Evolutionary conservation across 768 basidiomycete species (phyloP).

Genomic region (Mycena belliarum): DNA sequence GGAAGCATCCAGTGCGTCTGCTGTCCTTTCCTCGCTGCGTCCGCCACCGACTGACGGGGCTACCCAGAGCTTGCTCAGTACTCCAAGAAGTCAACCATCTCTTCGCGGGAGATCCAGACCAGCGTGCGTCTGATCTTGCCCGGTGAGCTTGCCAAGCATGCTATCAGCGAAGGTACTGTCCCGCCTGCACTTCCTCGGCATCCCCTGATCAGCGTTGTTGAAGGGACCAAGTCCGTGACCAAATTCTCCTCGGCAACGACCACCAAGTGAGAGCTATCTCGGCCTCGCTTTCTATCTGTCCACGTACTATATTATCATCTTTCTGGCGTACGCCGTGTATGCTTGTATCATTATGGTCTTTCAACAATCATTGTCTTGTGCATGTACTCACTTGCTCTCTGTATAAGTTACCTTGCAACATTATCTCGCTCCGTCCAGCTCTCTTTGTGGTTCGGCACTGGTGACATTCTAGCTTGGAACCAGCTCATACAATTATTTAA

Average conservation of each 20-base stretch:
- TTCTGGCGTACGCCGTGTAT: slow-evolving; percentile 4
- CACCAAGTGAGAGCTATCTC: slow-evolving; percentile 26
- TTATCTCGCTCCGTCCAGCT: too few relatives aligned
- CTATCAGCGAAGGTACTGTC: slow-evolving; percentile 74
- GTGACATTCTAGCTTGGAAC: too few relatives aligned
- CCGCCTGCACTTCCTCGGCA: not conserved
- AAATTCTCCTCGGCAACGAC: slow-evolving; percentile 66
- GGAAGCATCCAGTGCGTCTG: slow-evolving; percentile 78
- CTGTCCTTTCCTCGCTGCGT: not conserved
- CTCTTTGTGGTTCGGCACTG: too few relatives aligned
- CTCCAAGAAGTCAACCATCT: slow-evolving; percentile 98
- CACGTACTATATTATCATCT: slow-evolving; percentile 17
- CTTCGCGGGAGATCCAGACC: slow-evolving; percentile 97
- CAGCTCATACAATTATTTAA: too few relatives aligned
- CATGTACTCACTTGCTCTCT: not conserved
- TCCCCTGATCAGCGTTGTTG: not conserved
- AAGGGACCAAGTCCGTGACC: slow-evolving; percentile 20
- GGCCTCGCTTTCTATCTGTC: not conserved
- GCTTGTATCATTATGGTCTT: slow-evolving; percentile 20
- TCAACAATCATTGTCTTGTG: slow-evolving; percentile 11
- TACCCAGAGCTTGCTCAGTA: slow-evolving; percentile 88
- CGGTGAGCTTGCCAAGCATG: slow-evolving; percentile 93
- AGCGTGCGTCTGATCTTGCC: slow-evolving; percentile 96
- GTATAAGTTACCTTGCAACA: too few relatives aligned
- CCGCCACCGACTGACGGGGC: not conserved